Percentiles rank a stretch among this genome's conserved stretches.
These are phyloP conservation scores for Fraxinus latifolia DNA, from an alignment of 305 asterid genomes.

Conservation along the genomic window DNA sequence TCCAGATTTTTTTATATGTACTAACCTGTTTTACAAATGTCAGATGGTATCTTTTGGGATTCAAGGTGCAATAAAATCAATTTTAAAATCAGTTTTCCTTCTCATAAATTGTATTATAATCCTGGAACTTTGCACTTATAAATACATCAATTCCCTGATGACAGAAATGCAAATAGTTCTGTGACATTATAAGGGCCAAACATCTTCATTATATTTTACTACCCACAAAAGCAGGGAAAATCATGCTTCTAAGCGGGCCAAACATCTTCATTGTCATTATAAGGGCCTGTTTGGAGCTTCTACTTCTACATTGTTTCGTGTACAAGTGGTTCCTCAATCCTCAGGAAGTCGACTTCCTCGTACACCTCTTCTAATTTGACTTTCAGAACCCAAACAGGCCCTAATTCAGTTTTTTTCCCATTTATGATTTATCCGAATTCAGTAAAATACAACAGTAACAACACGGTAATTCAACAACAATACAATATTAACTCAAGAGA, in stretches of 20 bases:
- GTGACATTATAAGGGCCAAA: background rate
- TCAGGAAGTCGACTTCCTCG: background rate
- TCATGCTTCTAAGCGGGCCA: background rate
- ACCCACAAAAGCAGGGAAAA: background rate
- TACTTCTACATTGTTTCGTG: background rate
- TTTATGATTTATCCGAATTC: background rate
- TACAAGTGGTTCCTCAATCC: background rate
- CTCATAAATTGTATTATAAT: background rate
- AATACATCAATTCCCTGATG: background rate
- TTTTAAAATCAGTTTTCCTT: background rate
- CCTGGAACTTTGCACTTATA: background rate
- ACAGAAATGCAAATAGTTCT: background rate
- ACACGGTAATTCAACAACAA: background rate
- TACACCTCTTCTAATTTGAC: background rate
- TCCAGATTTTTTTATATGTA: conserved; percentile 39
- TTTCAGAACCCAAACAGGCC: background rate
- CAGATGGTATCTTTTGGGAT: conserved; percentile 15
- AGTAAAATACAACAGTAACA: background rate
- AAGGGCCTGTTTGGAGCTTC: background rate
- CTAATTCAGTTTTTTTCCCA: background rate
- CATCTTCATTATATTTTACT: background rate
- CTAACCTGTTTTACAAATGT: conserved; percentile 43
- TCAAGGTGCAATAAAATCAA: background rate
- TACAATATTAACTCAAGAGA: background rate
- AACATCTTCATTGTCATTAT: background rate